Base-by-base conservation (phyloP, 1,139 yeast species). In the Meyerozyma sp. region DNA sequence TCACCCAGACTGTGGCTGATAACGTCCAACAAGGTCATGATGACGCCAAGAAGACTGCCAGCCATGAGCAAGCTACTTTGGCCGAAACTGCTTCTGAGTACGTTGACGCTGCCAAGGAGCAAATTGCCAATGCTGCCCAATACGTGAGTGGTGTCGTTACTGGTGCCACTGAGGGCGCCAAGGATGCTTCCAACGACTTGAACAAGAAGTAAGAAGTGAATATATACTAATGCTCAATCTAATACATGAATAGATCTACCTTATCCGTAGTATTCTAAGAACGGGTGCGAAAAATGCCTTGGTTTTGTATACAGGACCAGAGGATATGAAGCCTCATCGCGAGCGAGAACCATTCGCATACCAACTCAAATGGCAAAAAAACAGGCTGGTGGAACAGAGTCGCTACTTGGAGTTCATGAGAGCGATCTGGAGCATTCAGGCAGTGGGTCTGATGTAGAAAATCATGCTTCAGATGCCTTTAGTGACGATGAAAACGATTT, bases 1-100 rank as follows among this genome's bases (percentile, higher is more conserved):
- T 75, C 49, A 59, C 77, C 46, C 96, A 89, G 73, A 69, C 80
- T 50, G 70, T 80, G 34, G 75, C 82, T 53, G 96, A 89, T 67
- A 54, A 58, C 46, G 63, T 59, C 40, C 63, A 70, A 55, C 58
- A 66, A 45, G 84, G 84, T 42, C 72, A 68, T 51, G 81, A 77
- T 44, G 77, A 75, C 45, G 79, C 79, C 50, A 65, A 66, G 54
- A 58, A 61, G 45, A 59, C 66, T 18, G 61, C 59, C 32, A 45
- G 57, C 23, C 55, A 57, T 39, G 40, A 61, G 49, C 54, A 65
- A 36, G 72, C 69, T 49, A 53, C 77, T 21, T 62, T 74, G 40
- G 61, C 71, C 45, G 85, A 81, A 46, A 73, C 83, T 45, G 88
- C 85, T 46, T 60, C 68, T 40, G 81, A 77, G 49, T 82, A 82